A percentile compares a stretch with the other conserved stretches of the same genome.
phyloP scores from a whole-genome alignment of 2,329 filamentous ascomycete species.

The Eutypella sp. region DNA sequence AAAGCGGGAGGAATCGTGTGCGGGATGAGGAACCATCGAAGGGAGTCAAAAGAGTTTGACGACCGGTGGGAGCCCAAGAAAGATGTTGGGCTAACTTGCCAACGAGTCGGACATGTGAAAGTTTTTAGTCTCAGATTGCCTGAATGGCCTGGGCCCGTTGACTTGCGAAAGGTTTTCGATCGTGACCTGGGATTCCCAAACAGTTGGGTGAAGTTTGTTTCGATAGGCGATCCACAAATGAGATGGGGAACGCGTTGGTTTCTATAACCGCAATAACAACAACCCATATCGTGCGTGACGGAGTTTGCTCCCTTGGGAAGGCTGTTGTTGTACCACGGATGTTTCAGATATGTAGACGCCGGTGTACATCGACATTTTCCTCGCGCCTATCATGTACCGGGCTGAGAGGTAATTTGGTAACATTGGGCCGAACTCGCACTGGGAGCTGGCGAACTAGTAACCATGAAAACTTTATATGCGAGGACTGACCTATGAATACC shows the following conservation, averaged over 20 bases:
- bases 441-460: not conserved
- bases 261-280: too few species aligned
- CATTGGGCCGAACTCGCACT: not conserved
- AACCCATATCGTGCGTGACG: too few species aligned
- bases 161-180: not conserved
- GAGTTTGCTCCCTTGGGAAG: not conserved
- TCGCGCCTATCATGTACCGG: not conserved
- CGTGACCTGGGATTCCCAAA: not conserved
- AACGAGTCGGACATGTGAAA: not conserved
- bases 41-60: not conserved
- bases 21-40: not conserved
- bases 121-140: not conserved
- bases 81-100: not conserved
- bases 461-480: too few species aligned
- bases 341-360: not conserved
- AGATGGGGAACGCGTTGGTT: not conserved
- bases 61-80: not conserved
- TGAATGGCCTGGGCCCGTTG: not conserved
- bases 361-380: not conserved
- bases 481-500: too few species aligned
- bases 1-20: too few species aligned
- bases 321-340: not conserved
- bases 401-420: not conserved
- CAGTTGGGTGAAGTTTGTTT: not conserved
- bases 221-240: not conserved